phyloP scores from a whole-genome alignment of 2,329 filamentous ascomycete species.

The Colletotrichum costaricense region DNA sequence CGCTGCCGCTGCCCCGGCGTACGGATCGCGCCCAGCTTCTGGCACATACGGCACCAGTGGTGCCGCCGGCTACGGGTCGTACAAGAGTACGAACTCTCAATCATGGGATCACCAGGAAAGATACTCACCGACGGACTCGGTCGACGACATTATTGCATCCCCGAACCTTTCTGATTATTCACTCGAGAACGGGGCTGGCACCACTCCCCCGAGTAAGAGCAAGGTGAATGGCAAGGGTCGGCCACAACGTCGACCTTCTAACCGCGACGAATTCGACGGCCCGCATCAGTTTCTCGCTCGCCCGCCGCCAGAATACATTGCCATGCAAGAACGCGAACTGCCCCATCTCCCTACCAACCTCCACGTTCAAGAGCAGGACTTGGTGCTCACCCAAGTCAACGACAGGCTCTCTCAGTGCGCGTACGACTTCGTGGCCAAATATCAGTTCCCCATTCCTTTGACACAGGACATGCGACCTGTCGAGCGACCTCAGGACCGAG shows the following conservation, averaged over 20 bases:
- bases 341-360: conserved; percentile 86
- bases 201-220: conserved; percentile 54
- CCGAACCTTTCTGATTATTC: conserved; percentile 71
- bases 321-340: conserved; percentile 82
- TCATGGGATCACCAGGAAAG: conserved; percentile 61
- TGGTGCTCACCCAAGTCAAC: conserved; percentile 83
- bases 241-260: conserved; percentile 77
- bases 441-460: conserved; percentile 88
- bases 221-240: conserved; percentile 61
- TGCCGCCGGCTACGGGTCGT: conserved; percentile 48
- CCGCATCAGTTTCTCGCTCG: conserved; percentile 84
- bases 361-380: conserved; percentile 85
- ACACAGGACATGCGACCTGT: conserved; percentile 85
- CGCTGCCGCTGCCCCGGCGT: conserved; percentile 49
- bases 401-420: conserved; percentile 87
- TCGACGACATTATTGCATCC: conserved; percentile 69
- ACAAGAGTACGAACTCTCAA: conserved; percentile 54
- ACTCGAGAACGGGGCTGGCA: conserved; percentile 61
- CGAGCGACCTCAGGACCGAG: conserved; percentile 79
- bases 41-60: conserved; percentile 48
- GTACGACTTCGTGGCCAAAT: conserved; percentile 91
- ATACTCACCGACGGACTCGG: conserved; percentile 68
- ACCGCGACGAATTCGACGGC: conserved; percentile 90
- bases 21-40: conserved; percentile 55
- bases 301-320: conserved; percentile 76